Conservation (phyloP, 169 alveolate genomes). For the Babesia sp. region DNA sequence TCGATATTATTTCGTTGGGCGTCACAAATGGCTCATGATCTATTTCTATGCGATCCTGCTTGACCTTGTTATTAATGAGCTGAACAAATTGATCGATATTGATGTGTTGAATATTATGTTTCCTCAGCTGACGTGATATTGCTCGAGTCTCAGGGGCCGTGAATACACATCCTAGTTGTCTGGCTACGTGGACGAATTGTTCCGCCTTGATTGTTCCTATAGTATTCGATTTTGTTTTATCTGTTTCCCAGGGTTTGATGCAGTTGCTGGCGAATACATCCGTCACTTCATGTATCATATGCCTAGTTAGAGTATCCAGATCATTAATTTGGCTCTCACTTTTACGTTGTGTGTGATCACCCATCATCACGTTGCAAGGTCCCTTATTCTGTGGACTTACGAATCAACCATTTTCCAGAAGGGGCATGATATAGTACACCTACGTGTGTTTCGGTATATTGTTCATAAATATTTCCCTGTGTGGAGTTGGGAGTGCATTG, state of each 20-base stretch:
- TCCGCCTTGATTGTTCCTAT: conserved; percentile 39
- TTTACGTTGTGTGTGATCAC: too few species aligned
- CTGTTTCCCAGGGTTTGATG: conserved; percentile 58
- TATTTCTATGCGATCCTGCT: conserved; percentile 34
- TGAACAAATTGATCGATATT: conserved; percentile 60
- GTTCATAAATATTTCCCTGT: too few species aligned
- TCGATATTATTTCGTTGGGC: conserved; percentile 20
- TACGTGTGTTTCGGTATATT: too few species aligned
- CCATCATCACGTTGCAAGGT: too few species aligned
- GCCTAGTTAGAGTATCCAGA: conserved; percentile 13
- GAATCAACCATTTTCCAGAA: too few species aligned
- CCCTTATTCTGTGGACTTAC: too few species aligned
- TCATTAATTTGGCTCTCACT: background rate
- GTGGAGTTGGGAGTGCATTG: too few species aligned
- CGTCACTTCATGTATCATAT: conserved; percentile 37
- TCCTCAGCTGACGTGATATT: conserved; percentile 19
- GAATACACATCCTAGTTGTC: conserved; percentile 60
- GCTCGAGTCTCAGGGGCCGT: conserved; percentile 57
- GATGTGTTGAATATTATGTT: conserved; percentile 22
- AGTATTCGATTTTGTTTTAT: background rate
- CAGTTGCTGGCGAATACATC: conserved; percentile 58
- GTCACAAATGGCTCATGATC: conserved; percentile 26
- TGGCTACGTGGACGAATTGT: conserved; percentile 50
- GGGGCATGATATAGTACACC: too few species aligned
- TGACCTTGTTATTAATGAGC: conserved; percentile 55